phyloP scores from a whole-genome alignment of 192 early-diverging fungal genomes.

The Radiomyces spectabilis region DNA sequence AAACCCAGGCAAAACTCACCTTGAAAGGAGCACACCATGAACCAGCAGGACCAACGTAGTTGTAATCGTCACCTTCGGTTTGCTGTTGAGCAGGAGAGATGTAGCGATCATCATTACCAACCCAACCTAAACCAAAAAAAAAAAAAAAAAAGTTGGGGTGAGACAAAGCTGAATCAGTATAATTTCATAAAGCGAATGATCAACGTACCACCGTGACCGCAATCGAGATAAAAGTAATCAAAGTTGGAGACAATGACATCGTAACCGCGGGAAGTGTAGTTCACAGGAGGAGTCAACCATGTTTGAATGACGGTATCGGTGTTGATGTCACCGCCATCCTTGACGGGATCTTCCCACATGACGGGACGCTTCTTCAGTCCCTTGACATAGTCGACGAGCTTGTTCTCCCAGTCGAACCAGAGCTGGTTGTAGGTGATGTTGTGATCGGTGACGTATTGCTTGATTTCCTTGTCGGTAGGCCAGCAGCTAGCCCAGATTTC shows the following conservation, averaged over 20 bases:
- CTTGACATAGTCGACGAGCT: slow-evolving; percentile 6
- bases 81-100: slow-evolving; percentile 22
- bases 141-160: neutral
- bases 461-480: slow-evolving; percentile 26
- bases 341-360: slow-evolving; percentile 75
- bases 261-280: slow-evolving; percentile 54
- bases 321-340: slow-evolving; percentile 29
- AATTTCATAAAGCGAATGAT: neutral
- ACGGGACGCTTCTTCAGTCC: slow-evolving; percentile 37
- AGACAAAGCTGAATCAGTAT: neutral
- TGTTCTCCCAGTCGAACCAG: slow-evolving; percentile 15
- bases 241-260: slow-evolving; percentile 52
- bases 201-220: slow-evolving; percentile 49
- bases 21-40: slow-evolving; percentile 77
- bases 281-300: slow-evolving; percentile 50
- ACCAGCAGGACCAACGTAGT: slow-evolving; percentile 36
- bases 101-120: slow-evolving; percentile 53
- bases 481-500: slow-evolving; percentile 64
- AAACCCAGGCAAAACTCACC: too few species aligned
- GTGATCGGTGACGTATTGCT: slow-evolving; percentile 14
- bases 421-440: slow-evolving; percentile 10
- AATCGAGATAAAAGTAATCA: slow-evolving; percentile 67
- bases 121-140: slow-evolving; percentile 32
- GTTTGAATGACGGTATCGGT: slow-evolving; percentile 58
- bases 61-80: slow-evolving; percentile 20